A percentile compares a stretch with the other conserved stretches of the same genome.
These are phyloP conservation scores for Podila verticillata DNA, from an alignment of 192 early-diverging fungal species.

Conservation along the genomic window DNA sequence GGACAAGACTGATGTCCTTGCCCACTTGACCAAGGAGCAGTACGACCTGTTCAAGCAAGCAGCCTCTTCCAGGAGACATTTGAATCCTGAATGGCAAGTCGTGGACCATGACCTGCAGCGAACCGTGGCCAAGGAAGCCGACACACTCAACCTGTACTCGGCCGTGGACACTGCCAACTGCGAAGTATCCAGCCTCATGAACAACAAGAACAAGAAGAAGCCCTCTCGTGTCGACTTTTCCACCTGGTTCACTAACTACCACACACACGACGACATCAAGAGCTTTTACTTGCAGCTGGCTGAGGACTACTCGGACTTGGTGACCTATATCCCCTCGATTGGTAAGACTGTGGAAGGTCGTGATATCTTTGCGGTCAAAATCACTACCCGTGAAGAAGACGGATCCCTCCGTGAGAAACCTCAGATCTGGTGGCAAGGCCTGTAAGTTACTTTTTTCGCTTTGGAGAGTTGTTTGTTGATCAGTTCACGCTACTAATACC, in stretches of 20 bases:
- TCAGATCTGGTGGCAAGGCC: conserved; percentile 52
- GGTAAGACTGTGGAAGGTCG: conserved; percentile 63
- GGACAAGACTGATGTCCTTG: conserved; percentile 28
- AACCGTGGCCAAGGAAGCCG: conserved; percentile 30
- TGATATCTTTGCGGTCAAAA: conserved; percentile 68
- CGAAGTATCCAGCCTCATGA: too few species aligned
- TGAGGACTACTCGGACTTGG: conserved; percentile 54
- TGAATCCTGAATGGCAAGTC: conserved; percentile 28
- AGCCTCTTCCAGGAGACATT: conserved; percentile 15
- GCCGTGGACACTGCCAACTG: not conserved
- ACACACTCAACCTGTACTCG: conserved; percentile 8
- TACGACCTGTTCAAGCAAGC: conserved; percentile 21
- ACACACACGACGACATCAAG: conserved; percentile 55
- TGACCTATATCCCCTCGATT: conserved; percentile 66
- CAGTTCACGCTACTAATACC: not conserved
- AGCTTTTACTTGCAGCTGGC: conserved; percentile 60
- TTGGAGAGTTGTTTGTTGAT: too few species aligned
- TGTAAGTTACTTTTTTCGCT: conserved; percentile 13
- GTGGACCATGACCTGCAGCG: conserved; percentile 34
- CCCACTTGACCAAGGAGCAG: conserved; percentile 32
- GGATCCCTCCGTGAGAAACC: conserved; percentile 37
- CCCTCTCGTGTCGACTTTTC: conserved; percentile 30
- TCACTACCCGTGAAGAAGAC: conserved; percentile 52
- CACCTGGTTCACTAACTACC: conserved; percentile 62
- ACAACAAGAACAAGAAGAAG: not conserved